Evolutionary conservation across 345 rosid species (phyloP), one percentile per base, ranked within the genome.

Genomic region (Eucalyptus pumila): DNA sequence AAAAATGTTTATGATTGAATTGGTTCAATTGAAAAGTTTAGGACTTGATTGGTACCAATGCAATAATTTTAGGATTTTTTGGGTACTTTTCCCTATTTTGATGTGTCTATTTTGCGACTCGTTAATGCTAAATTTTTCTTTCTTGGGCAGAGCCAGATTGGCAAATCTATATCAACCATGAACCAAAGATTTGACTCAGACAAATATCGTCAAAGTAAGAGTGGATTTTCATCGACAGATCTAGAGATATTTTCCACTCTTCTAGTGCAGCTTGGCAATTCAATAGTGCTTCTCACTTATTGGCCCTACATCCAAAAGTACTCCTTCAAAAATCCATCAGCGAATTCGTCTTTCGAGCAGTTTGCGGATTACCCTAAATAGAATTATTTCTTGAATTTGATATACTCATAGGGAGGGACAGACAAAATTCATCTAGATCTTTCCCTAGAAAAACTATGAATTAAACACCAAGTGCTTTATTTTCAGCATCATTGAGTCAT

Each of bases 31-130:
- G 3, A 49, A 49, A 49, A 49, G 7, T 49, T 49, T 14, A 14
- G 0, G 17, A 49, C 17, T 49, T 14, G 0, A 49, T 14, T 14
- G 6, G 1, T 49, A 14, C 3, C 7, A 14, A 49, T 49, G 0
- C 3, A 14, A 49, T 49, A 49, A 0, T 0, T 49, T 49, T 49
- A 14, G 5, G 51, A 49, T 7, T 49, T 49, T 49, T 49, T 49
- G 14, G 3, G 1, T 49, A 49, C 17, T 49, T 49, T 49, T 49
- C 17, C 51, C 51, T 76, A 76, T 37, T 69, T 69, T 69, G 40
- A 69, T 72, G 15, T 37, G 45, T 72, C 45, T 69, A 69, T 69
- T 34, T 34, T 42, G 15, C 3, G 2, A 76, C 83, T 76, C 4
- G 1, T 42, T 6, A 11, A 37, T 76, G 13, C 47, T 4, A 40